phyloP scores from a whole-genome alignment of 192 early-diverging fungal species.

The Powellomyces hirtus region DNA sequence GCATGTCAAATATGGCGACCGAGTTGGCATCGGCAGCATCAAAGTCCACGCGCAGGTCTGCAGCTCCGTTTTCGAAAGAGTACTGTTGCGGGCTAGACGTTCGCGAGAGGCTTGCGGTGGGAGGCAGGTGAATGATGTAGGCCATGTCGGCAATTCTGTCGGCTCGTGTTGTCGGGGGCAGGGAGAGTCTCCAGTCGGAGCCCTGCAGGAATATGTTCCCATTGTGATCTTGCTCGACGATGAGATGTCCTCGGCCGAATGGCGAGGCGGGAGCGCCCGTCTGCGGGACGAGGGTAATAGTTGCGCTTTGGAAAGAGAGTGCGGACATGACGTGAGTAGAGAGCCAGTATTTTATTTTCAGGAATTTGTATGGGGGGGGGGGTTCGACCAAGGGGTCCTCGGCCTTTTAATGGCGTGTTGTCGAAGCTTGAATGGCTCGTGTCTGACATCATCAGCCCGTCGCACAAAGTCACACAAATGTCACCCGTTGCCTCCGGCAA shows the following conservation, averaged over 20 bases:
- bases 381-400: not conserved
- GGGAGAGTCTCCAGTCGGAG: constrained; percentile 3
- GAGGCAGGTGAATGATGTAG: constrained; percentile 1
- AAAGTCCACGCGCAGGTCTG: constrained; percentile 6
- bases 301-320: not conserved
- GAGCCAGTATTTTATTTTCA: too few species aligned
- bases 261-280: not conserved
- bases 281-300: constrained; percentile 7
- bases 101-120: not conserved
- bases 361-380: not conserved
- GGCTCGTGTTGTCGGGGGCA: not conserved
- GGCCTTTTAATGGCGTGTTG: too few species aligned
- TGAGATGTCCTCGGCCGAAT: not conserved
- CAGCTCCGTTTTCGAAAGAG: not conserved
- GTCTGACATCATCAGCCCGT: too few species aligned
- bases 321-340: too few species aligned
- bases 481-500: too few species aligned
- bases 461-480: too few species aligned
- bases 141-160: not conserved
- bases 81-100: not conserved
- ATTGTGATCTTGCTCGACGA: not conserved
- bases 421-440: too few species aligned
- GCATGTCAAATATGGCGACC: not conserved
- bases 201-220: not conserved
- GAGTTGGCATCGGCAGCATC: not conserved